Conservation (phyloP, 306 rosid genomes). For the Morella rubra region DNA sequence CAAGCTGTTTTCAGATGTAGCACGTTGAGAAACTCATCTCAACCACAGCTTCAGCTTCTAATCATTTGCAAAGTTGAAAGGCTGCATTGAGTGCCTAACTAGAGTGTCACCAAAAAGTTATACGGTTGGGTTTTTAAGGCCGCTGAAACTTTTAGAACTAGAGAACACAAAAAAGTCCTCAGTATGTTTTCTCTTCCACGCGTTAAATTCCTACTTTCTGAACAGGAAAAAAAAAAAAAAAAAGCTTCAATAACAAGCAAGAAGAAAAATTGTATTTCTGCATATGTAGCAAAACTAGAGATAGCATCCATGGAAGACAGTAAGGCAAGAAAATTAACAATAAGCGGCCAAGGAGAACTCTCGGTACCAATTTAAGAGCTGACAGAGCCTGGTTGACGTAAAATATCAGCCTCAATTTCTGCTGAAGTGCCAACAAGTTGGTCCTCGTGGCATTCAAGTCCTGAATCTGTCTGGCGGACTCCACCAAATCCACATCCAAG, state of each 20-base stretch:
- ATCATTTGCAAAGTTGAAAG: not conserved
- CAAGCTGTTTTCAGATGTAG: not conserved
- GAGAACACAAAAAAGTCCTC: too few relatives aligned
- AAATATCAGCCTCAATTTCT: constrained; percentile 82
- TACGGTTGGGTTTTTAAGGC: too few relatives aligned
- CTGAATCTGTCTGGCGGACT: constrained; percentile 84
- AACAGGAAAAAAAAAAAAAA: too few relatives aligned
- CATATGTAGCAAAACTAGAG: not conserved
- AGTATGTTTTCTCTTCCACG: not conserved
- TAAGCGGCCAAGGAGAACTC: not conserved
- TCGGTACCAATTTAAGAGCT: constrained; percentile 81
- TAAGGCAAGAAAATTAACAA: not conserved
- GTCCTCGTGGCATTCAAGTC: constrained; percentile 68
- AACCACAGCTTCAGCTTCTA: too few relatives aligned
- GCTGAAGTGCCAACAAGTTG: constrained; percentile 75
- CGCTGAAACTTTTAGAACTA: too few relatives aligned
- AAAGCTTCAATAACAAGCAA: not conserved
- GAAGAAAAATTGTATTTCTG: not conserved
- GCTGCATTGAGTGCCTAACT: not conserved
- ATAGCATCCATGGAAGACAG: not conserved
- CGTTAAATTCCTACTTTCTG: not conserved
- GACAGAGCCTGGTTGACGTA: constrained; percentile 94
- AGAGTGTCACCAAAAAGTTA: too few relatives aligned
- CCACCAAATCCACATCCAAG: constrained; percentile 84
- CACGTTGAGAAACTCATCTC: not conserved